A percentile compares a stretch with the other conserved stretches of the same genome.
phyloP scores from a whole-genome alignment of 2,329 filamentous ascomycete genomes.

The Emmonsiellopsis sp. region DNA sequence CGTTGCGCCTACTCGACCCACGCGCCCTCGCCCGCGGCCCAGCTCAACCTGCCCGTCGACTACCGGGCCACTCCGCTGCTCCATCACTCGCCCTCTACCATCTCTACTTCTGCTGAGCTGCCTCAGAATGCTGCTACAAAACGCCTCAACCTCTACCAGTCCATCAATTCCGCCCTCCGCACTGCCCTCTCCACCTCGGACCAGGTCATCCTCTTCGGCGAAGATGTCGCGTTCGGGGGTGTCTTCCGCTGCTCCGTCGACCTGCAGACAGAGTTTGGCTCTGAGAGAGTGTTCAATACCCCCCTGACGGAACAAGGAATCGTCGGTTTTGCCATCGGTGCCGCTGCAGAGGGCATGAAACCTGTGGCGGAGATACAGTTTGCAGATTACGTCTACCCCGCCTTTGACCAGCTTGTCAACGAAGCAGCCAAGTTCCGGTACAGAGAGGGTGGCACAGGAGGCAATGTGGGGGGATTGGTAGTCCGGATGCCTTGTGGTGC shows the following conservation, averaged over 20 bases:
- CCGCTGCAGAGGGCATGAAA: conserved; percentile 82
- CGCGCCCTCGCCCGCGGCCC: conserved; percentile 38
- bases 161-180: conserved; percentile 81
- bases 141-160: conserved; percentile 87
- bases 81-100: conserved; percentile 64
- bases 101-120: conserved; percentile 64
- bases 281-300: conserved; percentile 90
- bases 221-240: conserved; percentile 94
- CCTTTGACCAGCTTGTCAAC: conserved; percentile 90
- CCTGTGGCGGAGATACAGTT: conserved; percentile 94
- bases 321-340: conserved; percentile 83
- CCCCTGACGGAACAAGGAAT: conserved; percentile 91
- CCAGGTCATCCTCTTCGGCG: conserved; percentile 81
- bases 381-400: conserved; percentile 86
- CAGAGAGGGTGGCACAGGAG: conserved; percentile 56
- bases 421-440: conserved; percentile 85
- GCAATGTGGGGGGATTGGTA: conserved; percentile 66
- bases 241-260: conserved; percentile 94
- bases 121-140: conserved; percentile 63
- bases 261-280: conserved; percentile 76
- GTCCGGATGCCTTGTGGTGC: conserved; percentile 84
- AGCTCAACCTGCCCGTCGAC: conserved; percentile 78
- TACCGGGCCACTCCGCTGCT: conserved; percentile 75
- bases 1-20: conserved; percentile 35
- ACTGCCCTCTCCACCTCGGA: conserved; percentile 76